phyloP scores from a whole-genome alignment of 2,329 filamentous ascomycete species.

The Claviceps monticola region DNA sequence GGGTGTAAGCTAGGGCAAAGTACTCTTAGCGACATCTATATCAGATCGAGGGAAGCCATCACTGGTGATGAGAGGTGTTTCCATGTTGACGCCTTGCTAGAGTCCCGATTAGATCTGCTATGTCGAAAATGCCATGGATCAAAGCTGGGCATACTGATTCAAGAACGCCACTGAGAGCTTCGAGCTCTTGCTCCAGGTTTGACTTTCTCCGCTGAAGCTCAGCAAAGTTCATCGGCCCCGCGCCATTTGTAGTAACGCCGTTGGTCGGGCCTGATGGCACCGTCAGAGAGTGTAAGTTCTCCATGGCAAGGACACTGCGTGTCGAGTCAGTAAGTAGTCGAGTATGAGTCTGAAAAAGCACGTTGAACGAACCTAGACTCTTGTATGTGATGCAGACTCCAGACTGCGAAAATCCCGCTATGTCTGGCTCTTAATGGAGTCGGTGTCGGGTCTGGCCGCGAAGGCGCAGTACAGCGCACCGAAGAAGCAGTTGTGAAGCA shows the following conservation, averaged over 20 bases:
- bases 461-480: not conserved
- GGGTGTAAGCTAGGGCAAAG: slow-evolving; percentile 31
- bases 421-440: not conserved
- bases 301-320: slow-evolving; percentile 23
- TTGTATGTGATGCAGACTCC: not conserved
- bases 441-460: not conserved
- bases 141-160: slow-evolving; percentile 53
- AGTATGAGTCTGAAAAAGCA: not conserved
- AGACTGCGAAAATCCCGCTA: not conserved
- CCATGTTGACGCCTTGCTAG: slow-evolving; percentile 88
- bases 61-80: slow-evolving; percentile 68
- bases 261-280: slow-evolving; percentile 63
- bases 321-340: not conserved
- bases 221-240: slow-evolving; percentile 52
- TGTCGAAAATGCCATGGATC: no score
- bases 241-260: slow-evolving; percentile 44
- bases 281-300: slow-evolving; percentile 44
- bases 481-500: not conserved
- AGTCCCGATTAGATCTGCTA: slow-evolving; percentile 10
- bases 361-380: not conserved
- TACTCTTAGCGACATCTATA: slow-evolving; percentile 90
- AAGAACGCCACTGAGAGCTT: slow-evolving; percentile 71
- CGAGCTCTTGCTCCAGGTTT: slow-evolving; percentile 72
- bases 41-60: slow-evolving; percentile 90
- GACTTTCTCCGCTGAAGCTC: slow-evolving; percentile 80